These are phyloP conservation scores for Septoria petroselini DNA, from an alignment of 2,329 filamentous ascomycete species.

Conservation along the genomic window DNA sequence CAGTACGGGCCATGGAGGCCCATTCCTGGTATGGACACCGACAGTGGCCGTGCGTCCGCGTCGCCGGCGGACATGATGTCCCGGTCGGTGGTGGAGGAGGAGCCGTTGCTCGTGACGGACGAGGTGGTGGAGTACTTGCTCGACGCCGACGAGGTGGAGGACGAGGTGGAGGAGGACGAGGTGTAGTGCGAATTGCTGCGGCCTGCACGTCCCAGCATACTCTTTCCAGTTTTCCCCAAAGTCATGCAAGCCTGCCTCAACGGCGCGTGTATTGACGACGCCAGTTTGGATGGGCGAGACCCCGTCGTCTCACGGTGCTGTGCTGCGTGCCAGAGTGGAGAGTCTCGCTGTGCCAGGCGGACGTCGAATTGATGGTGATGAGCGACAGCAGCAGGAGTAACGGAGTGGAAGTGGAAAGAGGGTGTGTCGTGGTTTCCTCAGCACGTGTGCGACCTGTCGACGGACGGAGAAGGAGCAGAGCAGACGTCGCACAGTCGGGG, in stretches of 20 bases:
- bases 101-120: conserved; percentile 42
- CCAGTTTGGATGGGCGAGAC: conserved; percentile 35
- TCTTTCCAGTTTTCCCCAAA: conserved; percentile 24
- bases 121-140: conserved; percentile 28
- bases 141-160: conserved; percentile 28
- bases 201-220: conserved; percentile 31
- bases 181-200: conserved; percentile 34
- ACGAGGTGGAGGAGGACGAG: conserved; percentile 27
- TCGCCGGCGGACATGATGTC: conserved; percentile 50
- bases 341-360: neutral
- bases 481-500: neutral
- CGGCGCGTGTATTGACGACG: conserved; percentile 35
- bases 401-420: too few relatives aligned
- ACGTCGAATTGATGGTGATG: neutral
- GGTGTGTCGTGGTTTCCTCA: too few relatives aligned
- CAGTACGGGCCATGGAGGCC: conserved; percentile 50
- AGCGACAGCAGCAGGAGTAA: too few relatives aligned
- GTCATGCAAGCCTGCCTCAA: conserved; percentile 32
- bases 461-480: too few relatives aligned
- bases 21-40: conserved; percentile 48
- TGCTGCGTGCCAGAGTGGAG: conserved; percentile 15
- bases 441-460: too few relatives aligned
- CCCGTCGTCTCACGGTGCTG: conserved; percentile 22
- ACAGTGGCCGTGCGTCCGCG: conserved; percentile 43
- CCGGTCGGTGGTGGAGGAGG: too few relatives aligned